Evolutionary conservation across 805 yeast species (phyloP).

Genomic region (Ogataea siamensis): DNA sequence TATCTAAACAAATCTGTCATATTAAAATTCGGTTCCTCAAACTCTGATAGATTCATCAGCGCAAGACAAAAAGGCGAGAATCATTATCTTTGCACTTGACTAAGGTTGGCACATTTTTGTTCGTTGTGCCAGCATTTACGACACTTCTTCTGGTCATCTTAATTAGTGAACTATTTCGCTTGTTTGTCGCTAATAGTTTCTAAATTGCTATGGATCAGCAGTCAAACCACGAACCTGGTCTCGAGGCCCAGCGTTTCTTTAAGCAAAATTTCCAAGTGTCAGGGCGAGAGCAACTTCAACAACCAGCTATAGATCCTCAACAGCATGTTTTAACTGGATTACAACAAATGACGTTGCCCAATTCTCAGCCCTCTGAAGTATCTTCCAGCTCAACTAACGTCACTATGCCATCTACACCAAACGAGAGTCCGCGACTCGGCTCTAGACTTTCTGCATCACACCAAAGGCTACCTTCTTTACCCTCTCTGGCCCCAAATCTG

Average conservation of each 20-base stretch:
- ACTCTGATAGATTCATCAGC: slow-evolving; percentile 9
- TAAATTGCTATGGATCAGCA: slow-evolving; percentile 6
- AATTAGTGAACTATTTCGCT: not conserved
- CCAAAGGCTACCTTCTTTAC: slow-evolving; percentile 24
- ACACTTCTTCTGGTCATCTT: not conserved
- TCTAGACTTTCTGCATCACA: slow-evolving; percentile 20
- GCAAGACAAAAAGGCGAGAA: slow-evolving; percentile 8
- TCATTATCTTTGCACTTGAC: slow-evolving; percentile 5
- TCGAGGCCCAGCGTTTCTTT: slow-evolving; percentile 5
- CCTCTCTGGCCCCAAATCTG: slow-evolving; percentile 16
- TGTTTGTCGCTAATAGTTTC: not conserved
- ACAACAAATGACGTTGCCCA: slow-evolving; percentile 26
- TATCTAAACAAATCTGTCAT: slow-evolving; percentile 1
- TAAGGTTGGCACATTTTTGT: slow-evolving; percentile 10
- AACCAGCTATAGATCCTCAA: slow-evolving; percentile 11
- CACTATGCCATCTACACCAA: slow-evolving; percentile 8
- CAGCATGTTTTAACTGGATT: slow-evolving; percentile 21
- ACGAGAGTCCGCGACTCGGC: slow-evolving; percentile 13
- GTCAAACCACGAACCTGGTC: slow-evolving; percentile 2
- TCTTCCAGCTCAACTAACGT: slow-evolving; percentile 8
- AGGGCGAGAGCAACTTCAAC: slow-evolving; percentile 6
- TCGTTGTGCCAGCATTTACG: slow-evolving; percentile 6
- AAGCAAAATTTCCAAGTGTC: slow-evolving; percentile 6
- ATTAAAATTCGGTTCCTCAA: slow-evolving; percentile 3
- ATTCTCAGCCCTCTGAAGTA: slow-evolving; percentile 8